Evolutionary conservation across 257 asterid genomes (phyloP), one percentile per base, ranked within the genome.

Genomic region (Agastache rugosa): DNA sequence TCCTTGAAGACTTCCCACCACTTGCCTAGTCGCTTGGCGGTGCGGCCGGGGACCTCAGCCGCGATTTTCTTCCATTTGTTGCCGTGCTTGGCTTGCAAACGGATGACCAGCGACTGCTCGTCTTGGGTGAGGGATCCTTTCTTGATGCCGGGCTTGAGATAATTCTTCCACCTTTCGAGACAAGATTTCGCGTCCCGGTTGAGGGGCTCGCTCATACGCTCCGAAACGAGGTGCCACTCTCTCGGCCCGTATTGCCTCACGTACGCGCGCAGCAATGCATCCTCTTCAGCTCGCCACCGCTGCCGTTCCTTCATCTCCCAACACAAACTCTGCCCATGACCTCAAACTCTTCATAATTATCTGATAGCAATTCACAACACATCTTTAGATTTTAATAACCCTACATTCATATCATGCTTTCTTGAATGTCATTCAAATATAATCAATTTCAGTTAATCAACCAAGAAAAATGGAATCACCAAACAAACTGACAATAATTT

Each of bases 61-160:
- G 98, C 94, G 53, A 89, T 87, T 41, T 86, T 88, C 79, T 86
- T 90, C 97, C 96, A 85, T 72, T 90, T 90, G 83, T 88, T 93
- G 19, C 96, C 94, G 87, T 83, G 82, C 10, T 83, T 80, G 15
- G 91, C 80, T 23, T 86, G 88, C n/a, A 90, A 79, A 29, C 60
- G 80, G 71, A 92, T 87, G 22, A 92, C 91, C 0, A 89, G 86
- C 8, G 69, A 80, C 85, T 85, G 93, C 71, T 92, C 91, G 11
- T 88, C 91, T 63, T 78, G 81, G 0, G 92, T 85, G 4, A 88
- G 77, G 11, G 93, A 84, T 5, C 91, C 96, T 47, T 87, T 92
- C 75, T 90, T 88, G 37, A 88, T 84, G 8, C 96, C 96, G 0
- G 96, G 96, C 70, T 82, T 87, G 25, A 87, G 89, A 53, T 85